A percentile compares a stretch with the other conserved stretches of the same genome.
Evolutionary conservation across 2,329 filamentous ascomycete species (phyloP).

Genomic region (Pseudocercospora fuligena): DNA sequence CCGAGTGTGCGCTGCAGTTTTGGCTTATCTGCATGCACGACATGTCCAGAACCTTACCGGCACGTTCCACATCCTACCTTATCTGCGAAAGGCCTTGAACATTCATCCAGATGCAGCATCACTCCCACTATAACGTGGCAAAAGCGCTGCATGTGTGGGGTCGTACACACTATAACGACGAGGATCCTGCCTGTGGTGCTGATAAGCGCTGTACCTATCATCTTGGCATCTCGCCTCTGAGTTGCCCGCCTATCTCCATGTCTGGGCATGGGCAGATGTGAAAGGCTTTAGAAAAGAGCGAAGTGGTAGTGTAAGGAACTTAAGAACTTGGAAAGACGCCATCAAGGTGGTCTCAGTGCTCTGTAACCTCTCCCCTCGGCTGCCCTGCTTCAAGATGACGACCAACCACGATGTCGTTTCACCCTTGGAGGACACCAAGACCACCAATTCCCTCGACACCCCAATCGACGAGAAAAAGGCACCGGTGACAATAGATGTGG

Average conservation of each 20-base stretch:
- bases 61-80: not conserved
- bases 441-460: not conserved
- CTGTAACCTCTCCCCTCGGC: not conserved
- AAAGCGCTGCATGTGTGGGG: not conserved
- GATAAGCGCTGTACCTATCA: not conserved
- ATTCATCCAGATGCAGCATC: not conserved
- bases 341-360: not conserved
- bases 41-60: not conserved
- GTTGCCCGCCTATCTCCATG: not conserved
- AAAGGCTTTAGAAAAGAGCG: not conserved
- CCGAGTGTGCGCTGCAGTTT: not conserved
- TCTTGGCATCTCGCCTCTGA: conserved; percentile 7
- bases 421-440: not conserved
- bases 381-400: not conserved
- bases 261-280: not conserved
- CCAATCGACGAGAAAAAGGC: conserved; percentile 23
- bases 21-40: not conserved
- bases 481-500: conserved; percentile 18
- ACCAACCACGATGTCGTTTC: conserved; percentile 1
- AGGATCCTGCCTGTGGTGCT: not conserved
- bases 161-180: conserved; percentile 3
- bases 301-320: not conserved
- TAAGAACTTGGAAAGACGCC: not conserved
- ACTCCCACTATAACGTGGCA: not conserved
- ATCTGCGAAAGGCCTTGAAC: not conserved